Evolutionary conservation across 2,329 filamentous ascomycete genomes (phyloP).

Genomic region (Xylaria sp.): DNA sequence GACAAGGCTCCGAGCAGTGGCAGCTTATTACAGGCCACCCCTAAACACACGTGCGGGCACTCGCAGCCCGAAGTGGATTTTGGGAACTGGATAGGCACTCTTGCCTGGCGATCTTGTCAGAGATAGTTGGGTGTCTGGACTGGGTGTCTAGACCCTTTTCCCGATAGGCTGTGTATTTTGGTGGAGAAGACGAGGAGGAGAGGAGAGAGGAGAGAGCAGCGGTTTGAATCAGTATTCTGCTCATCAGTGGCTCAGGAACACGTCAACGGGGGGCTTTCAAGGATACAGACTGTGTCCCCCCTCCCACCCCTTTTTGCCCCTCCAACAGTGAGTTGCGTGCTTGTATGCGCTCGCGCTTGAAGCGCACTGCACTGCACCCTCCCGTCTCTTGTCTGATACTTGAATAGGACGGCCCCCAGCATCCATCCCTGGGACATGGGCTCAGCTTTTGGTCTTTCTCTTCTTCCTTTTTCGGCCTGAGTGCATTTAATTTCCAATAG

Average conservation of each 20-base stretch:
- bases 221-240: slow-evolving; percentile 33
- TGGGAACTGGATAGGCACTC: slow-evolving; percentile 25
- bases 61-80: slow-evolving; percentile 39
- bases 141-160: slow-evolving; percentile 3
- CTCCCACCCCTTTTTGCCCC: slow-evolving; percentile 18
- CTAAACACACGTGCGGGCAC: slow-evolving; percentile 40
- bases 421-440: slow-evolving; percentile 1
- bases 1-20: not conserved
- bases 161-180: slow-evolving; percentile 29
- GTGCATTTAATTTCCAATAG: slow-evolving; percentile 15
- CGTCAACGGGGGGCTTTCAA: slow-evolving; percentile 31
- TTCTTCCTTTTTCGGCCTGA: slow-evolving; percentile 14
- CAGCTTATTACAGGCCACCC: slow-evolving; percentile 26
- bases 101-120: slow-evolving; percentile 29
- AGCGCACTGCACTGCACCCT: slow-evolving; percentile 12
- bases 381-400: not conserved
- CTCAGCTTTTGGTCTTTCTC: slow-evolving; percentile 8
- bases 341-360: slow-evolving; percentile 15
- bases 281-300: slow-evolving; percentile 22
- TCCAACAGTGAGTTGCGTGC: slow-evolving; percentile 22
- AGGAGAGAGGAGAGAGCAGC: not conserved
- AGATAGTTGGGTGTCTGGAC: slow-evolving; percentile 26
- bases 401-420: slow-evolving; percentile 29
- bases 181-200: slow-evolving; percentile 14
- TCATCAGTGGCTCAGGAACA: slow-evolving; percentile 34